Evolutionary conservation across 306 rosid species (phyloP), one percentile per base, ranked within the genome.

Genomic region (Cucurbita moschata): DNA sequence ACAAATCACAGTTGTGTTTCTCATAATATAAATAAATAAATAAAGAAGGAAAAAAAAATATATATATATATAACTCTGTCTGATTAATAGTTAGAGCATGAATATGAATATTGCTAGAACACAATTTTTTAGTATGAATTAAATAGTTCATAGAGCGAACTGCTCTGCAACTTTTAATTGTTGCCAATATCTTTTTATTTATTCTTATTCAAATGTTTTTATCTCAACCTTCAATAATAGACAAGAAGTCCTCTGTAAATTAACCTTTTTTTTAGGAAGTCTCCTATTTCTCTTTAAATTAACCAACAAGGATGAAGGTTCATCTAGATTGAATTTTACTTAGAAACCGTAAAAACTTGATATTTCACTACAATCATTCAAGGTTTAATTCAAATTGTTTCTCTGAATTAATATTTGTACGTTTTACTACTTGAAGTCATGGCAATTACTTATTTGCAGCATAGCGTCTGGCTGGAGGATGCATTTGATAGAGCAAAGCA

Each of bases 401-500:
- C 54, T 44, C 40, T 13, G 14, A 49, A 69, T 12, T 47, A 2
- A 47, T 69, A 30, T 49, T 46, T 30, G 54, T 69, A 58, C 44
- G 37, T 21, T 47, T 71, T 71, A 35, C 46, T 8, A 30, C 18
- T 26, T 62, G 6, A 30, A 75, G 38, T 38, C 19, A 37, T 59
- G 62, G 49, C n/a, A 18, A 46, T 79, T 81, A 39, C 78, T 82
- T 76, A 69, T 81, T 51, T 86, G 84, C 97, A 94, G 99, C 97
- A 89, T 85, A 94, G 99, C 47, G 96, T 94, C 71, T 94, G 99
- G 99, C 79, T 91, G 73, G 99, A 94, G 43, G 99, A 94, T 79
- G 99, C 99, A 55, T 91, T 94, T 42, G 99, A 94, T 80, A 82
- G 99, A 86, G 99, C 97, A 72, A 85, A 89, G 79, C 99, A 94